Conservation (phyloP, 768 basidiomycete genomes). For the Rhodocollybia butyracea region DNA sequence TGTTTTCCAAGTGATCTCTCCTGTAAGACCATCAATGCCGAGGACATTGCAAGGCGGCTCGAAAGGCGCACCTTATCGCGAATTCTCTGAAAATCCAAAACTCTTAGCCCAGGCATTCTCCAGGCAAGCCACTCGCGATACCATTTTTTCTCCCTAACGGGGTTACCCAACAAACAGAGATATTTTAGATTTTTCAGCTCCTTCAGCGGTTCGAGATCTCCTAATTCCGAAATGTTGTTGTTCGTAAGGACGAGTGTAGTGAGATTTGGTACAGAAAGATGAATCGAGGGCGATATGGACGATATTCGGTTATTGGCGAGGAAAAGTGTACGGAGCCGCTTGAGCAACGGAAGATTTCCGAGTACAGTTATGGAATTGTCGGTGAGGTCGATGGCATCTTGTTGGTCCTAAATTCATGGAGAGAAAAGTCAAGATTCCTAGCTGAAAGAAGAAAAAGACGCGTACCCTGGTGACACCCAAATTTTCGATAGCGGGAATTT, state of each 20-base stretch:
- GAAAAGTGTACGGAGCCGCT: conserved; percentile 78
- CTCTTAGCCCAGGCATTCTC: conserved; percentile 82
- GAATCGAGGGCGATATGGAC: conserved; percentile 76
- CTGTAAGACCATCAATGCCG: conserved; percentile 35
- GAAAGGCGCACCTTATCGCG: conserved; percentile 82
- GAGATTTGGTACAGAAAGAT: conserved; percentile 82
- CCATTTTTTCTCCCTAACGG: conserved; percentile 89
- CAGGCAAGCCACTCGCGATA: conserved; percentile 96
- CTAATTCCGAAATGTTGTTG: conserved; percentile 76
- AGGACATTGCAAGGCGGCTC: conserved; percentile 16
- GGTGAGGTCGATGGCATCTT: conserved; percentile 91
- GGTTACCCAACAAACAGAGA: conserved; percentile 76
- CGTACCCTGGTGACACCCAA: conserved; percentile 86
- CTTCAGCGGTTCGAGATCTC: conserved; percentile 81
- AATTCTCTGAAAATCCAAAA: conserved; percentile 93
- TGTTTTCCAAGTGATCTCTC: conserved; percentile 74
- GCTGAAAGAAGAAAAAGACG: conserved; percentile 16
- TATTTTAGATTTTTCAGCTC: conserved; percentile 73
- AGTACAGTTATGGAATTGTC: conserved; percentile 84
- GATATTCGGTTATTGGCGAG: conserved; percentile 90
- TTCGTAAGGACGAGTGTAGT: conserved; percentile 80
- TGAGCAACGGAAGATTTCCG: conserved; percentile 84
- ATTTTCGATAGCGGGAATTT: conserved; percentile 96
- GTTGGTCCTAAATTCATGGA: conserved; percentile 83
- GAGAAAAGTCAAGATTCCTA: conserved; percentile 13